Conservation (phyloP, 2,329 filamentous ascomycete species). For the Epicoccum sorghinum region DNA sequence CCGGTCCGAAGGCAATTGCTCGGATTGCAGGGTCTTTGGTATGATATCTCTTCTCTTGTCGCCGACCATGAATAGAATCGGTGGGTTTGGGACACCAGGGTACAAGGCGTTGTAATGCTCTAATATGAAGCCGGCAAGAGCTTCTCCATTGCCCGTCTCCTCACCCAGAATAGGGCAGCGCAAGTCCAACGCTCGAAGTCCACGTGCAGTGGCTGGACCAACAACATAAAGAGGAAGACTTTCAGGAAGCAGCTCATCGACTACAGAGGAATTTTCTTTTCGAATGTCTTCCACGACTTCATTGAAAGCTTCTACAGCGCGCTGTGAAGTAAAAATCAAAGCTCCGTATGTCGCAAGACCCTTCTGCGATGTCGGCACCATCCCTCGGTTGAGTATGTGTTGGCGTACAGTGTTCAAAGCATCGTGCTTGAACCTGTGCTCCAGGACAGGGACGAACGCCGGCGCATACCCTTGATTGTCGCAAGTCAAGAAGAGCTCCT, state of each 20-base stretch:
- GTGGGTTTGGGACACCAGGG: slow-evolving; percentile 55
- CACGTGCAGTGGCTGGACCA: slow-evolving; percentile 79
- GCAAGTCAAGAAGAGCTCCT: slow-evolving; percentile 66
- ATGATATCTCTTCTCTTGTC: slow-evolving; percentile 91
- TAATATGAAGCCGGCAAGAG: slow-evolving; percentile 78
- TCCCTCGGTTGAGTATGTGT: slow-evolving; percentile 56
- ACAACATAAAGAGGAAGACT: slow-evolving; percentile 76
- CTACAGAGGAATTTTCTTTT: slow-evolving; percentile 33
- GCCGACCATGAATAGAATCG: slow-evolving; percentile 85
- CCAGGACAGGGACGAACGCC: slow-evolving; percentile 76
- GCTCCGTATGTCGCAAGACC: slow-evolving; percentile 65
- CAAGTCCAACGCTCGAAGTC: slow-evolving; percentile 63
- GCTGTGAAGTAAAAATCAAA: slow-evolving; percentile 83
- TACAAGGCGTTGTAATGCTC: slow-evolving; percentile 68
- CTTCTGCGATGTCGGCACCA: slow-evolving; percentile 33
- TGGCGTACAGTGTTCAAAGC: slow-evolving; percentile 61
- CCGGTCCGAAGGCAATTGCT: slow-evolving; percentile 54
- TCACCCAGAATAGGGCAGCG: slow-evolving; percentile 72
- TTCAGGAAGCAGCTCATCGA: slow-evolving; percentile 49
- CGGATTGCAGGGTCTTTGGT: slow-evolving; percentile 74
- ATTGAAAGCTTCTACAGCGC: slow-evolving; percentile 79
- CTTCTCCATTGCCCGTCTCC: slow-evolving; percentile 84
- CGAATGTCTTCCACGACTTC: slow-evolving; percentile 64
- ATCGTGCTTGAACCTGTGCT: slow-evolving; percentile 69
- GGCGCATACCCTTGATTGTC: slow-evolving; percentile 63